Base-by-base conservation (phyloP, 176 grass and related monocot species). In the Bolboschoenus planiculmis region DNA sequence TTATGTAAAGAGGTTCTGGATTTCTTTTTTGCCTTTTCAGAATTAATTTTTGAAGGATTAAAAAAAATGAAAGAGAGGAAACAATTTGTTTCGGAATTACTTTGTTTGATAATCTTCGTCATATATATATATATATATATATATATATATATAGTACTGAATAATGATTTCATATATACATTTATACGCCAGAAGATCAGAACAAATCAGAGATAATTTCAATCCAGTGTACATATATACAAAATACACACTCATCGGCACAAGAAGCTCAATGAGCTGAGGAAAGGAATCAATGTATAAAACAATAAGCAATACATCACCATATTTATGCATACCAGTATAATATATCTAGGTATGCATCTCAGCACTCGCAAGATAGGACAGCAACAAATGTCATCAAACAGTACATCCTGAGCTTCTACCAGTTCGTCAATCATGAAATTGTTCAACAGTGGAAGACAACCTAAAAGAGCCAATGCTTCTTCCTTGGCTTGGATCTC, bases 401-500 rank as follows among this genome's bases (percentile, higher is more conserved):
- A 53, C 46, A 9, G 26, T 50, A 51, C 5, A 48, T 24, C 44
- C 34, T 2, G 0, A 53, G 26, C 24, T 71, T 37, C 44, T 53
- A 51, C 26, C 29, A 26, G 23, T 78, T 7, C 5, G 11, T 48
- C 70, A 74, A 74, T 48, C 7, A 46, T 16, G 43, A 74, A 74
- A 74, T 48, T 29, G 24, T 27, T 10, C 70, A 74, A 46, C 42
- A 48, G 42, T 48, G 5, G 4, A 26, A 47, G 2, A 27, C 47
- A 56, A 79, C 39, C 79, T 88, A 99, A 70, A 94, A 94, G 44
- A 95, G 56, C 96, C 96, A 99, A 53, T 99, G 90, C 84, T 99
- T 99, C 88, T 89, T 99, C 79, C 80, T 95, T 83, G 96, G 93
- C 56, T 99, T 99, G 83, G 88, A 93, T 83, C 86, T 86, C 78